Evolutionary conservation across 306 rosid species (phyloP).

Genomic region (Medicago truncatula): DNA sequence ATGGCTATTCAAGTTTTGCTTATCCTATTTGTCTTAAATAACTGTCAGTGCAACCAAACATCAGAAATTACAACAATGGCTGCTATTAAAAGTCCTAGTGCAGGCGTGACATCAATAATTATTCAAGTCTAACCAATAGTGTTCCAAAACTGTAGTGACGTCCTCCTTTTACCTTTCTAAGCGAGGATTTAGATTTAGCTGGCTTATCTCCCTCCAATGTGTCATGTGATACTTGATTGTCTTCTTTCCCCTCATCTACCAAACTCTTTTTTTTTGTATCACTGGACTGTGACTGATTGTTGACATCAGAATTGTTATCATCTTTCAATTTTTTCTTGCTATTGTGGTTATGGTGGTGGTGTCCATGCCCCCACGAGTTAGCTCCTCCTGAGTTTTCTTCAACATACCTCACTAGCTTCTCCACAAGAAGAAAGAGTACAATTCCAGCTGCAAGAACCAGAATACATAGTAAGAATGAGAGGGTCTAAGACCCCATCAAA

Average conservation of each 20-base stretch:
- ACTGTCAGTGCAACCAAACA: conserved; percentile 27
- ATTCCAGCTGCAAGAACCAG: conserved; percentile 79
- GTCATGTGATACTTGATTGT: conserved; percentile 42
- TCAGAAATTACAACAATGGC: conserved; percentile 26
- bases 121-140: conserved; percentile 26
- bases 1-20: conserved; percentile 26
- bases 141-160: conserved; percentile 8
- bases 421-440: conserved; percentile 89
- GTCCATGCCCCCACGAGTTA: conserved; percentile 74
- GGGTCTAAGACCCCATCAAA: conserved; percentile 32
- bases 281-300: conserved; percentile 23
- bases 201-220: conserved; percentile 51
- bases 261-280: conserved; percentile 46
- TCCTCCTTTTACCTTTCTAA: conserved; percentile 70
- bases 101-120: conserved; percentile 23
- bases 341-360: conserved; percentile 77
- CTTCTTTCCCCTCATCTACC: conserved; percentile 47
- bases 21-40: conserved; percentile 11
- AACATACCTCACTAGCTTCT: conserved; percentile 89
- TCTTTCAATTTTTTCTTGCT: conserved; percentile 68
- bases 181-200: conserved; percentile 48
- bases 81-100: conserved; percentile 11
- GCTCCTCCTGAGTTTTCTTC: conserved; percentile 80
- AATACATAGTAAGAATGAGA: conserved; percentile 35
- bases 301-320: conserved; percentile 43